Conservation (phyloP, 495 filamentous ascomycete species). For the Arthonia radiata region DNA sequence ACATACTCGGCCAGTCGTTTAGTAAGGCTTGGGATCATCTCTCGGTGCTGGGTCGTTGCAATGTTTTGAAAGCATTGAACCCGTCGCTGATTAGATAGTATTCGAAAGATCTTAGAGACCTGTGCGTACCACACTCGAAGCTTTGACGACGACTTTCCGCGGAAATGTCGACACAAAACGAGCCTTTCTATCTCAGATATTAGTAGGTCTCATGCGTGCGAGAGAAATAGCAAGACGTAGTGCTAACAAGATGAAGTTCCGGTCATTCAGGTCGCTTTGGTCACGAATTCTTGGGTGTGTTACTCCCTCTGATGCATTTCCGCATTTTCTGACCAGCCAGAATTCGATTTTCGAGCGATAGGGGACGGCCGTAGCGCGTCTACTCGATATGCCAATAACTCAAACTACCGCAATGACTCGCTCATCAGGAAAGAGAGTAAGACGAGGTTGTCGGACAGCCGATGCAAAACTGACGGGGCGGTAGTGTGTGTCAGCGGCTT, state of each 20-base stretch:
- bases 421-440: conserved; percentile 97
- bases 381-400: conserved; percentile 96
- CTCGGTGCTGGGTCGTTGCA: no score
- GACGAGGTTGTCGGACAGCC: no score
- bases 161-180: conserved; percentile 33
- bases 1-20: no score
- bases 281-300: conserved; percentile 86
- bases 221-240: conserved; percentile 25
- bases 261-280: conserved; percentile 95
- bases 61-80: no score
- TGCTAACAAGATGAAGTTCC: conserved; percentile 31
- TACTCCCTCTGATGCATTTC: neutral
- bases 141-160: no score
- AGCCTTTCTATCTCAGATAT: conserved; percentile 91
- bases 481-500: conserved; percentile 92
- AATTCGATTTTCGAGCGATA: conserved; percentile 88
- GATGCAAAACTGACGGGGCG: conserved; percentile 19
- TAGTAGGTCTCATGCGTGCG: conserved; percentile 41
- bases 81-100: no score
- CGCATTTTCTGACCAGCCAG: conserved; percentile 21
- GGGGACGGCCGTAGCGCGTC: conserved; percentile 88
- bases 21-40: no score
- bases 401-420: conserved; percentile 97
- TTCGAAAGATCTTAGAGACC: no score
- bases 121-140: no score